Conservation (phyloP, 192 early-diverging fungal species). For the Entrophospora sp. region DNA sequence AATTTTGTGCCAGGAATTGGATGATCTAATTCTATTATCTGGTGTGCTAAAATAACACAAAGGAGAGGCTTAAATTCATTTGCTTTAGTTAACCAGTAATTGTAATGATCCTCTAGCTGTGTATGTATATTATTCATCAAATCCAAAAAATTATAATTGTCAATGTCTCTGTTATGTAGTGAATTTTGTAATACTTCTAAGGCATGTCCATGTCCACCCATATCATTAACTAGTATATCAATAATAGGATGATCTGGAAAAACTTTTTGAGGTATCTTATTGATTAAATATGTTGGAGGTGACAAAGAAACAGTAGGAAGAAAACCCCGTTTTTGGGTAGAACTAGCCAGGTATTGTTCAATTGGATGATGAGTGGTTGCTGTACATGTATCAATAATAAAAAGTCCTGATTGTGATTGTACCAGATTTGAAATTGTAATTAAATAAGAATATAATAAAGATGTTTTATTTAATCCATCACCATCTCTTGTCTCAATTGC, state of each 20-base stretch:
- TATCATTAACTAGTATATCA: conserved; percentile 5
- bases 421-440: neutral
- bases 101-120: neutral
- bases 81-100: neutral
- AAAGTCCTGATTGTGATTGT: neutral
- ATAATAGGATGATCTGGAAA: neutral
- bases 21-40: neutral
- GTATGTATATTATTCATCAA: neutral
- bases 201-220: neutral
- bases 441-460: neutral
- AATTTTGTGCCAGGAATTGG: neutral
- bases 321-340: too few relatives aligned
- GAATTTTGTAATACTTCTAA: neutral
- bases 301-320: too few relatives aligned
- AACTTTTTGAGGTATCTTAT: neutral
- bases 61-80: neutral
- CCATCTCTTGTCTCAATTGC: neutral
- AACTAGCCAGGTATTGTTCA: too few relatives aligned
- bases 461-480: neutral
- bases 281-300: too few relatives aligned
- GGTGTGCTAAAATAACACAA: neutral
- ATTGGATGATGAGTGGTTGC: neutral
- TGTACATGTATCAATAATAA: too few relatives aligned
- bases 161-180: neutral
- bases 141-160: neutral